These are phyloP conservation scores for Takakia lepidozioides DNA, from an alignment of 225 moss, liverwort and hornwort genomes.

Conservation along the genomic window DNA sequence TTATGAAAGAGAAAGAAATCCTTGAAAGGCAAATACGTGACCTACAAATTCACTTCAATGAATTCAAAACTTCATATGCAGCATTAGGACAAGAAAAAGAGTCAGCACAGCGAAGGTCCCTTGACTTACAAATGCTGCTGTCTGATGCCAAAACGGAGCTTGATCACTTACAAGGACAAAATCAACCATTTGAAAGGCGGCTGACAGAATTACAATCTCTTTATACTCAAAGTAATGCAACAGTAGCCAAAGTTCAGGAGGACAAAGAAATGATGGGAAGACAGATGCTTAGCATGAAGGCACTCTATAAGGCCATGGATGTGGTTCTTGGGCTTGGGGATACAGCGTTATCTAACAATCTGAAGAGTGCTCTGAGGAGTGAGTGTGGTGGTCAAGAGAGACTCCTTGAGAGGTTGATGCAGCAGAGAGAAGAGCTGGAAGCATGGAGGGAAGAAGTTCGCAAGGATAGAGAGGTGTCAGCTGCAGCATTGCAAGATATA, in stretches of 20 bases:
- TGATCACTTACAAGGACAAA: not conserved
- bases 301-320: constrained; percentile 5
- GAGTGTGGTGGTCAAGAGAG: constrained; percentile 6
- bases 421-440: constrained; percentile 9
- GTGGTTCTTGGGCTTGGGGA: constrained; percentile 5
- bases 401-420: constrained; percentile 8
- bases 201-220: not conserved
- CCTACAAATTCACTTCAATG: constrained; percentile 3
- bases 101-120: not conserved
- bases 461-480: constrained; percentile 1
- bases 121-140: not conserved
- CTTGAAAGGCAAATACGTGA: constrained; percentile 1
- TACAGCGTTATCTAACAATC: constrained; percentile 1
- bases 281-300: constrained; percentile 2
- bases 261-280: constrained; percentile 4
- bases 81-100: constrained; percentile 1
- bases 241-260: too few species aligned
- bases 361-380: constrained; percentile 1
- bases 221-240: too few species aligned
- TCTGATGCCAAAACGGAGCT: not conserved
- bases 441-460: constrained; percentile 5
- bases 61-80: not conserved
- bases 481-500: constrained; percentile 6
- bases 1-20: constrained; percentile 7
- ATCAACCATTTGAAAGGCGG: not conserved